Evolutionary conservation across 805 yeast genomes (phyloP).

Genomic region (Barnettozyma botsteinii): DNA sequence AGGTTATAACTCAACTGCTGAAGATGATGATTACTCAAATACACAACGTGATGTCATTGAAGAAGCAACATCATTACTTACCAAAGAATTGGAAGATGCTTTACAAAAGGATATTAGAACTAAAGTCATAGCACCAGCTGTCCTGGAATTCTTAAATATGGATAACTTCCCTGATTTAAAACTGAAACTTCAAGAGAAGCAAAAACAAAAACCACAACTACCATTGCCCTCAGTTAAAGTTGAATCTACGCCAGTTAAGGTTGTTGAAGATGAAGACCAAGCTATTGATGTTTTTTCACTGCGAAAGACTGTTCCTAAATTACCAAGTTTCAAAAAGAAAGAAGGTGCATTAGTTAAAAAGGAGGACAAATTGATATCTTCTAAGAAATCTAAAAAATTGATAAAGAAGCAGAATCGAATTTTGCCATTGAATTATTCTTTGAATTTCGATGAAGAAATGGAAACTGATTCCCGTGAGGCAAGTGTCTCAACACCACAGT

Average conservation of each 20-base stretch:
- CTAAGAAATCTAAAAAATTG: constrained; percentile 4
- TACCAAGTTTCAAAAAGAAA: constrained; percentile 21
- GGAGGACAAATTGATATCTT: constrained; percentile 7
- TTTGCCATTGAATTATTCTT: constrained; percentile 13
- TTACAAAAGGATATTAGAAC: constrained; percentile 69
- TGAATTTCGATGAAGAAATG: constrained; percentile 17
- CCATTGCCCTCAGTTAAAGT: not conserved
- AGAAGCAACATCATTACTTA: constrained; percentile 52
- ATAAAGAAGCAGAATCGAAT: constrained; percentile 18
- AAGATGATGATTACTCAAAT: constrained; percentile 9
- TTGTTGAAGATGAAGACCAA: constrained; percentile 3
- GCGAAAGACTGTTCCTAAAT: constrained; percentile 9
- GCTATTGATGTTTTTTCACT: constrained; percentile 21
- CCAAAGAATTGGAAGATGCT: constrained; percentile 58
- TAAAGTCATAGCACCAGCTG: constrained; percentile 62
- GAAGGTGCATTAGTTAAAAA: constrained; percentile 18
- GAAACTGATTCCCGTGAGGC: constrained; percentile 11
- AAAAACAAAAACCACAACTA: not conserved
- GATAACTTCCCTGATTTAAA: constrained; percentile 48
- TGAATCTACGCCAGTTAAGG: not conserved
- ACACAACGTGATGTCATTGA: constrained; percentile 37
- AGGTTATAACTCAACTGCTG: constrained; percentile 14
- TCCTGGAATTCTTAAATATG: constrained; percentile 55
- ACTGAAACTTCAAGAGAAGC: constrained; percentile 25
- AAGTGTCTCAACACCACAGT: constrained; percentile 11